phyloP scores from a whole-genome alignment of 805 yeast species.

The Wickerhamiella parazyma region DNA sequence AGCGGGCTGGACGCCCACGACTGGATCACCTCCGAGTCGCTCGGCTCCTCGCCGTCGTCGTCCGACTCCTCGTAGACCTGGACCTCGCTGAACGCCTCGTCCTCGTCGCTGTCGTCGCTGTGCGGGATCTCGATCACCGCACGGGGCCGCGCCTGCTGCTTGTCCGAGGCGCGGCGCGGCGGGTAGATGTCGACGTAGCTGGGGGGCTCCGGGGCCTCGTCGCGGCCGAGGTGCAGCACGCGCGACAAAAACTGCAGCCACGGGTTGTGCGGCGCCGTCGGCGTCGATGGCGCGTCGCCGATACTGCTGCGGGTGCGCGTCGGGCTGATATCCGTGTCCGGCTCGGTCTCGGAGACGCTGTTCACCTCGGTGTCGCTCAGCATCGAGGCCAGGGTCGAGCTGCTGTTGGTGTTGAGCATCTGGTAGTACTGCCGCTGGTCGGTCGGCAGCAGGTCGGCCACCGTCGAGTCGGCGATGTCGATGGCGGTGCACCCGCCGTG shows the following conservation, averaged over 20 bases:
- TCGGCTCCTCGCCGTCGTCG: constrained; percentile 13
- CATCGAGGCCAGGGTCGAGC: constrained; percentile 17
- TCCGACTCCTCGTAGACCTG: not conserved
- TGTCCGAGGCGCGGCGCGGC: not conserved
- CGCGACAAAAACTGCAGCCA: constrained; percentile 7
- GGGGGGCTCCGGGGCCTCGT: constrained; percentile 13
- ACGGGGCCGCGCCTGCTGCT: not conserved
- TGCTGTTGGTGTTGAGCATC: constrained; percentile 18
- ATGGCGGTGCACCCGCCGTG: constrained; percentile 25
- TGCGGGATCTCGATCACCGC: constrained; percentile 23
- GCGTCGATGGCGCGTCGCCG: not conserved
- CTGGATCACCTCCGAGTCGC: constrained; percentile 16
- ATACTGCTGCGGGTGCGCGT: not conserved
- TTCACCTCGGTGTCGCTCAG: constrained; percentile 2
- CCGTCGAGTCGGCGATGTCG: constrained; percentile 25
- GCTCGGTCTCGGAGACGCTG: not conserved
- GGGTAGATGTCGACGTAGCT: constrained; percentile 11
- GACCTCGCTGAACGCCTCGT: not conserved
- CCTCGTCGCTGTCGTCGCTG: constrained; percentile 7
- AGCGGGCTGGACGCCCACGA: constrained; percentile 30
- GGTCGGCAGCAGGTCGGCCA: constrained; percentile 19
- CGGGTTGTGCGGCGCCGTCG: not conserved
- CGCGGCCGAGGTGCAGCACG: constrained; percentile 3
- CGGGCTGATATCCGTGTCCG: not conserved
- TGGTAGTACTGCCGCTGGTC: constrained; percentile 20